Conservation (phyloP, 495 filamentous ascomycete genomes). For the Aspergillus diversus region DNA sequence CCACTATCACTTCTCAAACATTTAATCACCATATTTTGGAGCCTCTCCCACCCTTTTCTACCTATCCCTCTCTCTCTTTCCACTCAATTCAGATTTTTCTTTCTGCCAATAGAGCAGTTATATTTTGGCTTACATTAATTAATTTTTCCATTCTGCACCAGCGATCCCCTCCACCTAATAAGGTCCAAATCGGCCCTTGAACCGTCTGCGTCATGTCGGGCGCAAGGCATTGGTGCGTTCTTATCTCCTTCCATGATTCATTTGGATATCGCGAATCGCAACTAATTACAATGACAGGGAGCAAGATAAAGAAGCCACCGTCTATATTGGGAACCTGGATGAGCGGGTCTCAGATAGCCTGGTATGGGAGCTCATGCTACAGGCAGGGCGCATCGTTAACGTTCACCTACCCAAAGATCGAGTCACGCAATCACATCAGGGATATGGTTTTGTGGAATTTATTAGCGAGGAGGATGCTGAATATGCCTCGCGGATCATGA, state of each 20-base stretch:
- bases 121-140: neutral
- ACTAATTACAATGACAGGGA: slow-evolving; percentile 62
- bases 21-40: slow-evolving; percentile 6
- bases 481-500: slow-evolving; percentile 96
- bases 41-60: neutral
- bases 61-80: neutral
- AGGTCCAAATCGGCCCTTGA: slow-evolving; percentile 11
- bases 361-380: slow-evolving; percentile 97
- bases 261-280: neutral
- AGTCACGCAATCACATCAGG: slow-evolving; percentile 94
- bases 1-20: slow-evolving; percentile 20
- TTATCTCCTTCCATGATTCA: neutral
- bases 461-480: slow-evolving; percentile 95
- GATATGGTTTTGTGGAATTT: slow-evolving; percentile 98
- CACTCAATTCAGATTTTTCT: neutral
- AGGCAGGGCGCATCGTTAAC: slow-evolving; percentile 94
- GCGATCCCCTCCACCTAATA: neutral
- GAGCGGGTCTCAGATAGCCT: slow-evolving; percentile 90
- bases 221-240: slow-evolving; percentile 76
- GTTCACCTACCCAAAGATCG: slow-evolving; percentile 97
- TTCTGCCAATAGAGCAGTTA: neutral
- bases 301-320: slow-evolving; percentile 97
- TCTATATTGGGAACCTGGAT: slow-evolving; percentile 98
- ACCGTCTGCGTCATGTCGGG: slow-evolving; percentile 60
- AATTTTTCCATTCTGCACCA: neutral